Conservation (phyloP, 768 basidiomycete genomes). For the Scleroderma bovista region DNA sequence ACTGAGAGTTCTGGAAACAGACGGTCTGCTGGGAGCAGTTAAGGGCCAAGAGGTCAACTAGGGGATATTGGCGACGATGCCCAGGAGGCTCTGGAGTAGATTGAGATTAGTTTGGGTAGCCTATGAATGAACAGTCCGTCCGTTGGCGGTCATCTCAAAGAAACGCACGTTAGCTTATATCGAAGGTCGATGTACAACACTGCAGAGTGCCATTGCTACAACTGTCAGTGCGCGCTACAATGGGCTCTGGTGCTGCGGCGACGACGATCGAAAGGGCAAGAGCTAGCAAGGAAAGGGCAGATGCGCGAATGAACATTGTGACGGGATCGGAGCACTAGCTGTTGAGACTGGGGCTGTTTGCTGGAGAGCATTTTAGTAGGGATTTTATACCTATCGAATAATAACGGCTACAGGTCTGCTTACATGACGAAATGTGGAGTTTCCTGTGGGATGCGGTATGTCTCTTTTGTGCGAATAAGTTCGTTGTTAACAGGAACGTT, state of each 20-base stretch:
- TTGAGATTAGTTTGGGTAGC: neutral
- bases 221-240: neutral
- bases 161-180: no score
- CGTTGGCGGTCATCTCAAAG: neutral
- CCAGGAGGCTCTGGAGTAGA: neutral
- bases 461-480: no score
- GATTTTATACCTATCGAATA: no score
- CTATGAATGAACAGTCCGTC: no score
- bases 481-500: no score
- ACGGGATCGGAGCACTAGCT: neutral
- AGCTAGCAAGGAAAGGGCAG: neutral
- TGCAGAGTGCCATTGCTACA: constrained; percentile 26
- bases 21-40: constrained; percentile 4
- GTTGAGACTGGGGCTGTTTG: neutral
- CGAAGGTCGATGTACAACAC: no score
- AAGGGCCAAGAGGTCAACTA: no score
- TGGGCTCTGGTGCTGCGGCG: neutral
- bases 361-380: neutral
- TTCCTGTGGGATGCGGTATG: no score
- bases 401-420: no score
- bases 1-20: constrained; percentile 1
- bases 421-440: no score
- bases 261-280: neutral
- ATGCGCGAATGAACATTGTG: neutral
- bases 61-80: no score